phyloP scores from a whole-genome alignment of 2,329 filamentous ascomycete species.

The Tolypocladium endophyticum region DNA sequence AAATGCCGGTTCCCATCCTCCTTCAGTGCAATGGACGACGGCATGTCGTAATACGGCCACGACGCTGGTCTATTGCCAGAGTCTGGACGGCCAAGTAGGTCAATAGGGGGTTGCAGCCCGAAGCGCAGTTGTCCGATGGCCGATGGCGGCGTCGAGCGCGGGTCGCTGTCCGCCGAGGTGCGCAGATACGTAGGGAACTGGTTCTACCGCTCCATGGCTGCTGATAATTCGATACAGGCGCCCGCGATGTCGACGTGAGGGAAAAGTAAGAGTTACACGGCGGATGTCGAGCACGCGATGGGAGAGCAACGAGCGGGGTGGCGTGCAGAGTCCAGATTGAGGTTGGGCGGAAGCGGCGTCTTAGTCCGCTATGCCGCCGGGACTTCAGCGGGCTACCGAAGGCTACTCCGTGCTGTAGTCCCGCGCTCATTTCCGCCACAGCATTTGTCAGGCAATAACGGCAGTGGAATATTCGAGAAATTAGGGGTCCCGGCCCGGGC shows the following conservation, averaged over 20 bases:
- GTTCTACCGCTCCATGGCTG: neutral
- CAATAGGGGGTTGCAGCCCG: neutral
- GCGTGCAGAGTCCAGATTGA: neutral
- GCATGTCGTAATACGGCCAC: constrained; percentile 11
- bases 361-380: neutral
- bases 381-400: neutral
- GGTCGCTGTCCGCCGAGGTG: neutral
- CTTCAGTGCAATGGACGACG: constrained; percentile 33
- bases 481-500: neutral
- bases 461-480: neutral
- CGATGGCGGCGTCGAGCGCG: neutral
- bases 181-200: neutral
- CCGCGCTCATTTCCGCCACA: neutral
- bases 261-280: neutral
- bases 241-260: neutral
- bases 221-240: neutral
- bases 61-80: neutral
- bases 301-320: neutral
- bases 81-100: neutral
- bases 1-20: constrained; percentile 56
- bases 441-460: neutral
- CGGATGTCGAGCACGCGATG: neutral
- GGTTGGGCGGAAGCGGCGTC: neutral
- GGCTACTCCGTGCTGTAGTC: neutral
- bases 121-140: neutral